Evolutionary conservation across 176 grass and related monocot genomes (phyloP).

Genomic region (Poa pratensis): DNA sequence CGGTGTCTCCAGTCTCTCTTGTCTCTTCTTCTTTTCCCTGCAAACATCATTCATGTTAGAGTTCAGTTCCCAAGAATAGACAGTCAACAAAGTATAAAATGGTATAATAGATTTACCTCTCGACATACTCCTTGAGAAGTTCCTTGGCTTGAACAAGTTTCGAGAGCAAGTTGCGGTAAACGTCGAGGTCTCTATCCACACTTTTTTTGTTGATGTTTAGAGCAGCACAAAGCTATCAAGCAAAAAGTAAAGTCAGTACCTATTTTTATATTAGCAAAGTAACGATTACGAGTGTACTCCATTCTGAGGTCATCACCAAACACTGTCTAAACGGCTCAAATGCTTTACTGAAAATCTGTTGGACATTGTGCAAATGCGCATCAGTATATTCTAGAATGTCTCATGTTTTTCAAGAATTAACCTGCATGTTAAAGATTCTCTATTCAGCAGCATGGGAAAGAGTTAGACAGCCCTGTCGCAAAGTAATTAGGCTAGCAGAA

Average conservation of each 20-base stretch:
- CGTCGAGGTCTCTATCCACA: conserved; percentile 97
- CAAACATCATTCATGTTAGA: conserved; percentile 33
- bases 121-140: conserved; percentile 96
- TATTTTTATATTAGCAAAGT: conserved; percentile 18
- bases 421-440: background rate
- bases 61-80: background rate
- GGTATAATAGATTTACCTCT: conserved; percentile 60
- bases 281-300: background rate
- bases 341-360: conserved; percentile 21
- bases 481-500: conserved; percentile 34
- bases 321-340: background rate
- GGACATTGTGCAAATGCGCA: conserved; percentile 1
- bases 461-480: background rate
- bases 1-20: conserved; percentile 74
- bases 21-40: conserved; percentile 99
- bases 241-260: conserved; percentile 45
- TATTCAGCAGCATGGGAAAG: background rate
- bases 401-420: background rate
- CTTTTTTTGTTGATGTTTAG: conserved; percentile 91
- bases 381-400: conserved; percentile 16
- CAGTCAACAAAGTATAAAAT: background rate
- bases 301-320: conserved; percentile 34
- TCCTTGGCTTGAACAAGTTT: conserved; percentile 99
- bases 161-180: conserved; percentile 93
- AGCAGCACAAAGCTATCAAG: conserved; percentile 74